Base-by-base conservation (phyloP, 2,329 filamentous ascomycete species). In the Fusarium sp. region DNA sequence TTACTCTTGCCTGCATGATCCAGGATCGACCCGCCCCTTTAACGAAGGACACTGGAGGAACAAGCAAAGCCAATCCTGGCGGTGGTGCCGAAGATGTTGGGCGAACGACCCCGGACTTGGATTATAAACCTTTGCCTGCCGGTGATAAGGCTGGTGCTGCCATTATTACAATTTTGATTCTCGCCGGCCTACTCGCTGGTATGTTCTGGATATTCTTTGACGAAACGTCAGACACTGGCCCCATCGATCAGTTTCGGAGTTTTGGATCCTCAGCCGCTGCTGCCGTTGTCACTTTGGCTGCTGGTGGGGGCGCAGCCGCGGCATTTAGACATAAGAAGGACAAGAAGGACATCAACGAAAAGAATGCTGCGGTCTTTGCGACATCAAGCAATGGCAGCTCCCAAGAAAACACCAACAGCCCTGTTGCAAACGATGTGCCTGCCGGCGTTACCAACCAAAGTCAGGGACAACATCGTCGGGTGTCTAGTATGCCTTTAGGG, bases 141-240 rank as follows among this genome's bases (percentile, higher is more conserved):
- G 90, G 86, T 13, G 93, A 95, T 78, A 89, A 85, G 70, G 92
- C 89, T 12, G 94, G 92, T 17, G 93, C 93, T 42, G 89, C 89
- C 17, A 88, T 94, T 68, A 73, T 86, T 57, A 95, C 93, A 3
- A 81, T 89, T 3, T 55, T 91, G 11, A 80, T 92, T 7, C 79
- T 94, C 3, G 77, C 86, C 11, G 82, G 85, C 12, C 83, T 93
- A 44, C 69, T 91, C 31, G 85, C 85, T 3, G 89, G 89, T n/a
- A 77, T 86, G 12, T 49, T 82, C 11, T 89, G 86, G 81, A 81
- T 89, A 71, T 65, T 88, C 24, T 65, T 84, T 26, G 88, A 90
- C 70, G 88, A 90, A 75, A 81, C 78, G 11, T 82, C 80, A 2
- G 78, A 82, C 22, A 79, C 80, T 66, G 77, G 80, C 1, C 64